phyloP scores from a whole-genome alignment of 305 asterid species.

The Solanum hybrid region DNA sequence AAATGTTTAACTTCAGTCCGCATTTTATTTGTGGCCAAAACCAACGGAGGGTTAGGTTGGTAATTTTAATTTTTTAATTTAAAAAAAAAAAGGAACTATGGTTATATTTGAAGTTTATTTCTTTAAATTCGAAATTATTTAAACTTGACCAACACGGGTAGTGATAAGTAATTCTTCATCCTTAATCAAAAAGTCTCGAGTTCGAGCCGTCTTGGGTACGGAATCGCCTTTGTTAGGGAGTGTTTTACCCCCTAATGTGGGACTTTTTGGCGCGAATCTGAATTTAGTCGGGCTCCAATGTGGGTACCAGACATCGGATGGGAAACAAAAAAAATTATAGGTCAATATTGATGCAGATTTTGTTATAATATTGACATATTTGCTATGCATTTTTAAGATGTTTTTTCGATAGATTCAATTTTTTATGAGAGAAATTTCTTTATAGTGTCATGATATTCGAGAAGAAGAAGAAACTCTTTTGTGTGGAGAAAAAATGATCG shows the following conservation, averaged over 20 bases:
- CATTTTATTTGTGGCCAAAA: background rate
- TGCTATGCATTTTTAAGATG: background rate
- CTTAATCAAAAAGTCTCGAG: background rate
- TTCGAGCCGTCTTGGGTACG: background rate
- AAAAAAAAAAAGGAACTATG: too few relatives aligned
- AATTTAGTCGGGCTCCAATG: too few relatives aligned
- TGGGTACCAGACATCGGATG: fast-evolving
- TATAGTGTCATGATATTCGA: background rate
- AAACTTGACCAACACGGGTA: too few relatives aligned
- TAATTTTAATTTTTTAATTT: too few relatives aligned
- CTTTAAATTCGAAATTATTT: too few relatives aligned
- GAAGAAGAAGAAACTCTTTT: background rate
- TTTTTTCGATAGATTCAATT: fast-evolving
- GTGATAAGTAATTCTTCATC: too few relatives aligned
- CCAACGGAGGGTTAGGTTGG: background rate
- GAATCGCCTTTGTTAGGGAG: too few relatives aligned
- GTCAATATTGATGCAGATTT: background rate
- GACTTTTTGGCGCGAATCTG: fast-evolving
- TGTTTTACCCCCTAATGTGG: too few relatives aligned
- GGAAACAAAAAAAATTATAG: background rate
- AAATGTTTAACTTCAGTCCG: background rate
- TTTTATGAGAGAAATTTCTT: background rate
- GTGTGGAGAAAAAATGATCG: background rate
- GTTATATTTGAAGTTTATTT: too few relatives aligned
- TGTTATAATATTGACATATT: background rate